phyloP scores from a whole-genome alignment of 495 filamentous ascomycete genomes.

The Neurospora tetraspora region DNA sequence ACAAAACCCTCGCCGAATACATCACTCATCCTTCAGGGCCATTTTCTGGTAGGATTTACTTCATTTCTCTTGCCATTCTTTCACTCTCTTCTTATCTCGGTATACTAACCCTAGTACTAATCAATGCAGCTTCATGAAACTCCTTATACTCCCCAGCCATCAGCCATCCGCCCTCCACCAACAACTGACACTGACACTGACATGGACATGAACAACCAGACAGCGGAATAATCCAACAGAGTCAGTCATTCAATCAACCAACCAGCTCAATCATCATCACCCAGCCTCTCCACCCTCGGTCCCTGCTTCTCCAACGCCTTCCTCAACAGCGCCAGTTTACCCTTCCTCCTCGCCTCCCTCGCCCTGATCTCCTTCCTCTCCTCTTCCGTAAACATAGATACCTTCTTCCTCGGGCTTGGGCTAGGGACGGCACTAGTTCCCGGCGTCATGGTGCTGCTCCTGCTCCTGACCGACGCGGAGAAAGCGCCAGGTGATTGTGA shows the following conservation, averaged over 20 bases:
- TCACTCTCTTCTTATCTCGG: neutral
- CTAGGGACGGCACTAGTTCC: conserved; percentile 5
- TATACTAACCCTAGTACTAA: neutral
- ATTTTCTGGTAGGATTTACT: neutral
- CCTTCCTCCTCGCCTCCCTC: conserved; percentile 16
- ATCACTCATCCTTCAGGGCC: neutral
- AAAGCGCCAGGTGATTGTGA: conserved; percentile 5
- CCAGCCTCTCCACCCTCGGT: conserved; percentile 24
- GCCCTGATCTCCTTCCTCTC: conserved; percentile 39
- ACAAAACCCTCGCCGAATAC: neutral
- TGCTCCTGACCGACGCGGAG: neutral
- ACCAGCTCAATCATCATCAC: conserved; percentile 7
- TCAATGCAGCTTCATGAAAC: neutral
- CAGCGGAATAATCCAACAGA: neutral
- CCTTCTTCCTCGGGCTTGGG: conserved; percentile 40
- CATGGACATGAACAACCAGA: neutral
- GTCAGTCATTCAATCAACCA: neutral
- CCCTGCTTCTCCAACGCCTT: conserved; percentile 28
- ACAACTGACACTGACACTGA: neutral
- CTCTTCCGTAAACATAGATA: conserved; percentile 38
- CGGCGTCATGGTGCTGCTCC: neutral
- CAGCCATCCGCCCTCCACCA: neutral
- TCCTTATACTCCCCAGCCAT: neutral
- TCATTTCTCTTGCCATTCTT: neutral
- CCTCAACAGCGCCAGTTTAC: conserved; percentile 19